A percentile compares a stretch with the other conserved stretches of the same genome.
These are phyloP conservation scores for Annulohypoxylon truncatum DNA, from an alignment of 2,329 filamentous ascomycete genomes.

Conservation along the genomic window DNA sequence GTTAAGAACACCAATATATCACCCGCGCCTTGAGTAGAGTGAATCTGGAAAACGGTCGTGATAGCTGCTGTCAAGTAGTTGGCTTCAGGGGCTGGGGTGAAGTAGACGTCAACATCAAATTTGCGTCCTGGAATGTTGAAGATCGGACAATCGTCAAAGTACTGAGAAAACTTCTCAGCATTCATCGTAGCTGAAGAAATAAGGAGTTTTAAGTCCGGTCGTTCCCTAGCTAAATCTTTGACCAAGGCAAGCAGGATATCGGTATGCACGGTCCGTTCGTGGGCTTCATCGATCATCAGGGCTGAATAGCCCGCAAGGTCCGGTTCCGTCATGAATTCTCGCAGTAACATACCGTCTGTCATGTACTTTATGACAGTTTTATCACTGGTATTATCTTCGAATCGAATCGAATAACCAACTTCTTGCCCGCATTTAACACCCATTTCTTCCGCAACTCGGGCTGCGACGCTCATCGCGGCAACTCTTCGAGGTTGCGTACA, in stretches of 20 bases:
- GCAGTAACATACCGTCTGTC: conserved; percentile 95
- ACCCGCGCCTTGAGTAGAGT: conserved; percentile 84
- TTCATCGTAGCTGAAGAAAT: conserved; percentile 97
- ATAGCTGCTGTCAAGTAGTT: conserved; percentile 94
- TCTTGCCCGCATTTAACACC: conserved; percentile 90
- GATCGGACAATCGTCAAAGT: conserved; percentile 92
- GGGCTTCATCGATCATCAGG: conserved; percentile 97
- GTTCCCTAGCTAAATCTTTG: conserved; percentile 85
- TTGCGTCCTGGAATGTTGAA: conserved; percentile 93
- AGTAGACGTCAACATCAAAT: conserved; percentile 92
- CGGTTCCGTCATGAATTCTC: conserved; percentile 90
- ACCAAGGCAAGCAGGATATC: conserved; percentile 90
- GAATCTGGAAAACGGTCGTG: conserved; percentile 94
- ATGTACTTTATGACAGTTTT: conserved; percentile 95
- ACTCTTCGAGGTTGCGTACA: conserved; percentile 96
- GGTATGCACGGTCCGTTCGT: conserved; percentile 91
- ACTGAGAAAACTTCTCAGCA: conserved; percentile 88
- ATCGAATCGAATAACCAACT: conserved; percentile 94
- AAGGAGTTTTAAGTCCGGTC: conserved; percentile 87
- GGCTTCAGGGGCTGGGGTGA: conserved; percentile 88
- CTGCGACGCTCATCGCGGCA: conserved; percentile 97
- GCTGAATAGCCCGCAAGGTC: conserved; percentile 84
- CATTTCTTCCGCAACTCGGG: conserved; percentile 94
- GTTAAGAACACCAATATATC: conserved; percentile 96
- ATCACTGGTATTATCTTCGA: conserved; percentile 90